Evolutionary conservation across 176 grass and related monocot species (phyloP), one percentile per base, ranked within the genome.

Genomic region (Oryza rufipogon): DNA sequence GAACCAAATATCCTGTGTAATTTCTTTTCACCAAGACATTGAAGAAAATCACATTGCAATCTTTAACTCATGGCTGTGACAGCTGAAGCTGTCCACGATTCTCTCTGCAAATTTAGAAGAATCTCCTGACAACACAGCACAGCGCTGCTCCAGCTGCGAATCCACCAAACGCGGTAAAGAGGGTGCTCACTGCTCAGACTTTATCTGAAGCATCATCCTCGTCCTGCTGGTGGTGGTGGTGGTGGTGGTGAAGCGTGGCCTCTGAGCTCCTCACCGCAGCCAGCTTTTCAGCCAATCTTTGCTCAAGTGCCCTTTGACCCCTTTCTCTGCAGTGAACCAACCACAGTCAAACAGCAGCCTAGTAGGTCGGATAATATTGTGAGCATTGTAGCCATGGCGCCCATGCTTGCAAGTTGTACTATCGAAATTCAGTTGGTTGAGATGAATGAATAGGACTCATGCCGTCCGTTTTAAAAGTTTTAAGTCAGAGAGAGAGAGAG

Each of bases 261-360:
- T 92, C 89, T 13, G 72, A 33, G 13, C 69, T 89, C 78, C 71
- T 68, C 17, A 79, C 74, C 0, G 80, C 69, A 0, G 82, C 49
- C 68, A 90, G 87, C 83, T 94, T 92, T 25, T 90, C 86, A 12
- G 86, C 91, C 85, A 97, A 82, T 49, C 91, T 94, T 74, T 94
- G 83, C 77, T 94, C 94, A 60, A 97, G 86, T 30, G 94, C 94
- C 88, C 89, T 92, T 81, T 92, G 89, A 56, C 91, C 94, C 66
- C 91, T 80, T 87, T 94, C 94, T 71, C 94, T 97, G 94, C 42
- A 82, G 32, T 72, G 56, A 76, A 44, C 7, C 32, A 75, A 58
- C 42, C 60, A 42, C 14, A 34, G 19, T 81, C 15, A 5, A 22
- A 25, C 13, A 81, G 68, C 13, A 2, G 7, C 20, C 7, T 32